These are phyloP conservation scores for Phyllosticta citribraziliensis DNA, from an alignment of 2,329 filamentous ascomycete species.

Conservation along the genomic window DNA sequence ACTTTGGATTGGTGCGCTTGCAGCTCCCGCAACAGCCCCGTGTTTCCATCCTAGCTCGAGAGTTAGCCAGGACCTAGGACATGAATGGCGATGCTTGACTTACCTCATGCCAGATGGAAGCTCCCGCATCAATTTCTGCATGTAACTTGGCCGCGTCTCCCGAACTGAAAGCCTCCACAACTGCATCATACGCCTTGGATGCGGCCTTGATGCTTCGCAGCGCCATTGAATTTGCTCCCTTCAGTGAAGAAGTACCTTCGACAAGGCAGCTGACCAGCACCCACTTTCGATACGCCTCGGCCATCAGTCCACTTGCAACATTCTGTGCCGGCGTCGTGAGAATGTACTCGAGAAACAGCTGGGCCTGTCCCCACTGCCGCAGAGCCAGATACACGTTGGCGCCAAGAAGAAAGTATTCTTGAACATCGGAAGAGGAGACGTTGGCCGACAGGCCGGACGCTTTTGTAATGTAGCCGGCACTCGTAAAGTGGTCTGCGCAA, in stretches of 20 bases:
- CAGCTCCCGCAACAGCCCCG: conserved; percentile 59
- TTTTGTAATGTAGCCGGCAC: conserved; percentile 50
- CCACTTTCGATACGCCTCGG: conserved; percentile 90
- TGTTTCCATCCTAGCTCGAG: conserved; percentile 54
- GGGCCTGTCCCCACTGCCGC: conserved; percentile 34
- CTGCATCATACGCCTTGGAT: conserved; percentile 58
- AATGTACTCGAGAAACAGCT: conserved; percentile 37
- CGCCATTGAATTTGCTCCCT: conserved; percentile 43
- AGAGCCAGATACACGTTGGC: conserved; percentile 38
- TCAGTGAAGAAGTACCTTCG: conserved; percentile 51
- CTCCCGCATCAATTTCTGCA: conserved; percentile 52
- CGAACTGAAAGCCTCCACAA: conserved; percentile 60
- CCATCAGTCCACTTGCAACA: conserved; percentile 65
- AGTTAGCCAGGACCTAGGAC: neutral
- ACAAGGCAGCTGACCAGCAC: conserved; percentile 64
- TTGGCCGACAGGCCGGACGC: conserved; percentile 48
- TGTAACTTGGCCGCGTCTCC: conserved; percentile 50
- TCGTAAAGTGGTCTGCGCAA: conserved; percentile 33
- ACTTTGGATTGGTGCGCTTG: conserved; percentile 62
- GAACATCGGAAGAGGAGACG: conserved; percentile 43
- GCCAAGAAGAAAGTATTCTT: conserved; percentile 44
- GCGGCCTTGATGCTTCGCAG: conserved; percentile 49
- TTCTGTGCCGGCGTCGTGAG: conserved; percentile 58
- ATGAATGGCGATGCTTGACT: conserved; percentile 16
- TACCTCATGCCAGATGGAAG: conserved; percentile 51